Base-by-base conservation (phyloP, 2,329 filamentous ascomycete genomes). In the Waltergamsia citrina region DNA sequence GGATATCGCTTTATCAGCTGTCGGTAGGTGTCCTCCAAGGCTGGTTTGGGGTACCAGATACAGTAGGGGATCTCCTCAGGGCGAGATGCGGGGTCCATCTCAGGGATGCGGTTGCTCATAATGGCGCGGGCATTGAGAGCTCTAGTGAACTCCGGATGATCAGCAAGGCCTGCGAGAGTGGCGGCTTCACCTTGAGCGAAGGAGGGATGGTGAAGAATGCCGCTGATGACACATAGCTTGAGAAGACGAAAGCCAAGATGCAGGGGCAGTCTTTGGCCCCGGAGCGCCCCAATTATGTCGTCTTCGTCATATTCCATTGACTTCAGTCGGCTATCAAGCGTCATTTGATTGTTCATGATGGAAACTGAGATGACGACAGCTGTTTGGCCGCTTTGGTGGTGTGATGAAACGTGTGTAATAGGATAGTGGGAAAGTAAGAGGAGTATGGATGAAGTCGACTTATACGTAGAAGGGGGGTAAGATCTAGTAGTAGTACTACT, bases 11-110 rank as follows among this genome's bases (percentile, higher is more conserved):
- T n/a, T 5, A 40, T 53, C 18, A 63, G 38, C 7, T 47, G 32
- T 3, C 54, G 49, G 19, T 57, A 57, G 1, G 55, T 62, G 5
- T 51, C 47, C 34, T 62, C 57, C 0, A 37, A 36, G 6, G 59
- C 50, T 7, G 48, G 25, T 3, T 57, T 48, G 1, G 59, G 59
- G 38, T 59, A 40, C 56, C 57, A 62, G 32, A 63, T 60, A 39
- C 58, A 63, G 40, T 63, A 62, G 4, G 54, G 57, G 6, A 44
- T 39, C 4, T 48, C 44, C 11, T 41, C 36, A 11, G 41, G 24
- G 7, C 38, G 28, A 1, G n/a, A 7, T 28, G 25, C 25, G 25
- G 16, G 25, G 25, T 25, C 7, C 12, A 40, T 52, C 9, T 49
- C 41, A 2, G 56, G 57, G 11, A 61, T 45, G 4, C 14, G 32